Evolutionary conservation across 1,284 basidiomycete genomes (phyloP).

Genomic region (Austroboletus sp.): DNA sequence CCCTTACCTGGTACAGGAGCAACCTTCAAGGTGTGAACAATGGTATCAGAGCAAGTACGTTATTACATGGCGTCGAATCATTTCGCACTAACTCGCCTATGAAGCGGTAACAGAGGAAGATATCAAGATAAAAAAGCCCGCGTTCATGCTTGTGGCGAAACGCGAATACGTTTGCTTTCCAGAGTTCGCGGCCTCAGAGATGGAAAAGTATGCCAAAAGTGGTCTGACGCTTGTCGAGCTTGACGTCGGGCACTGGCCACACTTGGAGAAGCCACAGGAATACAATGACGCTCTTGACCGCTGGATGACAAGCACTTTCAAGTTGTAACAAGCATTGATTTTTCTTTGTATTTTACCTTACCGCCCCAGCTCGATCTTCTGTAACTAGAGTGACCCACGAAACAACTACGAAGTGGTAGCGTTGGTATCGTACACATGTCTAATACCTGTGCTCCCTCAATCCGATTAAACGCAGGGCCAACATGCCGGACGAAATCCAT

Average conservation of each 20-base stretch:
- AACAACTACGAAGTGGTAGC: conserved; percentile 1
- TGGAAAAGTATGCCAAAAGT: conserved; percentile 26
- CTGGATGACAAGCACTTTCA: conserved; percentile 23
- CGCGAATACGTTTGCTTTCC: conserved; percentile 26
- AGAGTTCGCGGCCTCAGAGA: conserved; percentile 19
- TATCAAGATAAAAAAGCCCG: conserved; percentile 25
- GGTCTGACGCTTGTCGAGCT: conserved; percentile 28
- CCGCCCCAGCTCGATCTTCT: neutral
- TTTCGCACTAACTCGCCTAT: neutral
- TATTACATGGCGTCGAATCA: neutral
- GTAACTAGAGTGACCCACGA: neutral
- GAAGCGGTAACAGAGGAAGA: conserved; percentile 23
- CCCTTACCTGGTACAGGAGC: conserved; percentile 30
- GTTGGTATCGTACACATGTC: conserved; percentile 7
- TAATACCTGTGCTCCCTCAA: conserved; percentile 26
- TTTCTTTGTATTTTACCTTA: neutral
- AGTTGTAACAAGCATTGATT: conserved; percentile 6
- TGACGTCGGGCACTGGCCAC: conserved; percentile 30
- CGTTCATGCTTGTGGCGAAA: conserved; percentile 30
- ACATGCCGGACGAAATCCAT: conserved; percentile 1
- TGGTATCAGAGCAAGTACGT: conserved; percentile 20
- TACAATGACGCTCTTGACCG: conserved; percentile 29
- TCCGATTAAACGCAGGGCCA: conserved; percentile 1
- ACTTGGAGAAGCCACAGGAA: conserved; percentile 25
- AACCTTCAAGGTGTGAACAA: conserved; percentile 24